Conservation (phyloP, 192 early-diverging fungal genomes). For the Coemansia sp. region DNA sequence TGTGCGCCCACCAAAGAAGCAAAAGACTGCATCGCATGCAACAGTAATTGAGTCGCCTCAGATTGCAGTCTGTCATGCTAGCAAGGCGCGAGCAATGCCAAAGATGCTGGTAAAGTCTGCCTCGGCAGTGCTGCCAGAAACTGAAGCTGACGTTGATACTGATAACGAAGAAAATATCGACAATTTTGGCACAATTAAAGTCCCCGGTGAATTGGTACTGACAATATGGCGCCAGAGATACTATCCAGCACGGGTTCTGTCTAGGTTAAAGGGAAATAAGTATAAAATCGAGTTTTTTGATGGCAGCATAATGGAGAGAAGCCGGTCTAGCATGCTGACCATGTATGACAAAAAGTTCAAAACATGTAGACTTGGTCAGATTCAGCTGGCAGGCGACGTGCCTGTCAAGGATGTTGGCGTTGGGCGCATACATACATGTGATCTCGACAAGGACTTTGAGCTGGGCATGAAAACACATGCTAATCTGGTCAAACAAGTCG, state of each 20-base stretch:
- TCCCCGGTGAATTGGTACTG: conserved; percentile 45
- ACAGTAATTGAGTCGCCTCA: neutral
- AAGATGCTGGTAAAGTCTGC: conserved; percentile 23
- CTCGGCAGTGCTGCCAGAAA: conserved; percentile 18
- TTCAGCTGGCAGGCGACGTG: conserved; percentile 38
- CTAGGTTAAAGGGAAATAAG: conserved; percentile 11
- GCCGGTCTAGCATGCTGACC: conserved; percentile 27
- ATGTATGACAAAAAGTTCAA: conserved; percentile 42
- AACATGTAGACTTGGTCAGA: conserved; percentile 33
- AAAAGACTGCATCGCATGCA: neutral
- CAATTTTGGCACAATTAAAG: conserved; percentile 13
- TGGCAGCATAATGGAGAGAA: conserved; percentile 12
- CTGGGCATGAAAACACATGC: conserved; percentile 17
- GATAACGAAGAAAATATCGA: conserved; percentile 14
- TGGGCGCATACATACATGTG: neutral
- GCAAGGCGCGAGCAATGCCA: neutral
- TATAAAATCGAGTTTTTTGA: conserved; percentile 43
- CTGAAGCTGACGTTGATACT: neutral
- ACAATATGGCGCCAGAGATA: conserved; percentile 37
- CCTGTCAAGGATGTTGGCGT: conserved; percentile 7
- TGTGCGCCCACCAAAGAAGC: neutral
- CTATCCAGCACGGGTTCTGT: conserved; percentile 36
- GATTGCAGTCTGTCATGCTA: neutral
- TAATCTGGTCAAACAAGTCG: conserved; percentile 15
- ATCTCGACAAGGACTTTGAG: conserved; percentile 33